Evolutionary conservation across 1,284 basidiomycete genomes (phyloP).

Genomic region (Pseudozyma tsukubaensis): DNA sequence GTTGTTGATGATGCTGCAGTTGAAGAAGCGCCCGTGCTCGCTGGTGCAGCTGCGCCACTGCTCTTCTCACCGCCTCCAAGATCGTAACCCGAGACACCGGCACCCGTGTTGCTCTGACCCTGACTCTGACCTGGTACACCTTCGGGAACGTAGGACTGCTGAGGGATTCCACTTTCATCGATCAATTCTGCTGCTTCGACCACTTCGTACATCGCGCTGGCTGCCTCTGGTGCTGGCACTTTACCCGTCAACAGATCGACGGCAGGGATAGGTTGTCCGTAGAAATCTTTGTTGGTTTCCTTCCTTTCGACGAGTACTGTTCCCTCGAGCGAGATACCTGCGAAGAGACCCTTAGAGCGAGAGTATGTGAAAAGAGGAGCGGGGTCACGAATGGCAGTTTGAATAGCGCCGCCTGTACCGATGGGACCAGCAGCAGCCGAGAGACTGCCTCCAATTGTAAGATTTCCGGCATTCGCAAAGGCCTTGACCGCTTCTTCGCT

Average conservation of each 20-base stretch:
- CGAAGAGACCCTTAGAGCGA: constrained; percentile 93
- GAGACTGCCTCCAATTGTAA: constrained; percentile 82
- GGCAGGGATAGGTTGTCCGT: constrained; percentile 89
- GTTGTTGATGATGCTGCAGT: constrained; percentile 7
- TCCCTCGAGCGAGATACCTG: constrained; percentile 92
- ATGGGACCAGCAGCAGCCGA: constrained; percentile 74
- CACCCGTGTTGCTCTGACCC: background rate
- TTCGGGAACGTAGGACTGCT: constrained; percentile 80
- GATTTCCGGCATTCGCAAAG: constrained; percentile 93
- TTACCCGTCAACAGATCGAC: constrained; percentile 89
- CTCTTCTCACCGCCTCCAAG: constrained; percentile 11
- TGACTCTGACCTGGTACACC: constrained; percentile 10
- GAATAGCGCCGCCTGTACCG: constrained; percentile 91
- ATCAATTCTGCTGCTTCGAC: constrained; percentile 78
- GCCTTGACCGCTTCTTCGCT: constrained; percentile 94
- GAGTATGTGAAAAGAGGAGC: constrained; percentile 98
- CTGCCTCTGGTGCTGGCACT: constrained; percentile 95
- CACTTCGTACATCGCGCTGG: constrained; percentile 90
- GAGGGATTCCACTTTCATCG: constrained; percentile 77
- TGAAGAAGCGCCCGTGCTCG: constrained; percentile 2
- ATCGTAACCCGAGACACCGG: constrained; percentile 28
- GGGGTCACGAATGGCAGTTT: constrained; percentile 87
- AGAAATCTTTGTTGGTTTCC: constrained; percentile 82
- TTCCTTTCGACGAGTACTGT: constrained; percentile 94
- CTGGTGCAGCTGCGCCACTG: constrained; percentile 1